A percentile compares a stretch with the other conserved stretches of the same genome.
These are phyloP conservation scores for Lindgomyces ingoldianus DNA, from an alignment of 495 filamentous ascomycete species.

Conservation along the genomic window DNA sequence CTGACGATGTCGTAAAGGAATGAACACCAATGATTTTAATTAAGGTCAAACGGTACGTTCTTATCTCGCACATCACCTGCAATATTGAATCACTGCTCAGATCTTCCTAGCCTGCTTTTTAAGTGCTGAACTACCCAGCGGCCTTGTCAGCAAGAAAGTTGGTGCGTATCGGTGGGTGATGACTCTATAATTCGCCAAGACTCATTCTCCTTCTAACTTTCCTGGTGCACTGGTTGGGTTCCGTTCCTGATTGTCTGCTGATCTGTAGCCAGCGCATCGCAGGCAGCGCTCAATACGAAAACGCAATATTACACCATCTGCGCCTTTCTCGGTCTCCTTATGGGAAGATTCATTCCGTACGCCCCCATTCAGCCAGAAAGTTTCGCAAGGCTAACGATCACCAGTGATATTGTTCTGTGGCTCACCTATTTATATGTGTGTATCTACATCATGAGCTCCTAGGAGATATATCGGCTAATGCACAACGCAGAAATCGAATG, in stretches of 20 bases:
- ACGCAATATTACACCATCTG: slow-evolving; percentile 49
- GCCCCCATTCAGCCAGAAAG: neutral
- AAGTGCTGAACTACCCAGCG: slow-evolving; percentile 51
- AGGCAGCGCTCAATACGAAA: slow-evolving; percentile 46
- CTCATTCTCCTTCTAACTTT: neutral
- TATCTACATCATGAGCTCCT: no score
- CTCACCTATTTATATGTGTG: slow-evolving; percentile 52
- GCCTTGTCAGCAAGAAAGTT: slow-evolving; percentile 52
- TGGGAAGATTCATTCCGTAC: slow-evolving; percentile 54
- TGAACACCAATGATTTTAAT: slow-evolving; percentile 48
- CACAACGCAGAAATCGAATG: slow-evolving; percentile 50
- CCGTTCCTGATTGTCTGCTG: slow-evolving; percentile 50
- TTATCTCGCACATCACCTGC: no score
- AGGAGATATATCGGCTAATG: no score
- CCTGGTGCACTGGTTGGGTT: slow-evolving; percentile 40
- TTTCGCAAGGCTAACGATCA: slow-evolving; percentile 10
- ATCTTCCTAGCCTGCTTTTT: slow-evolving; percentile 54
- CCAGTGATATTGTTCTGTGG: slow-evolving; percentile 52
- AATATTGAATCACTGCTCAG: no score
- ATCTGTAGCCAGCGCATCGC: slow-evolving; percentile 48
- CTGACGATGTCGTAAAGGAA: slow-evolving; percentile 32
- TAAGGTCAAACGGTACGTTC: slow-evolving; percentile 8
- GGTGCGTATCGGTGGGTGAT: slow-evolving; percentile 45
- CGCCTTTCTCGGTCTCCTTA: slow-evolving; percentile 50
- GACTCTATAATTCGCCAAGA: no score